Evolutionary conservation across 805 yeast genomes (phyloP).

Genomic region (Metschnikowia borealis): DNA sequence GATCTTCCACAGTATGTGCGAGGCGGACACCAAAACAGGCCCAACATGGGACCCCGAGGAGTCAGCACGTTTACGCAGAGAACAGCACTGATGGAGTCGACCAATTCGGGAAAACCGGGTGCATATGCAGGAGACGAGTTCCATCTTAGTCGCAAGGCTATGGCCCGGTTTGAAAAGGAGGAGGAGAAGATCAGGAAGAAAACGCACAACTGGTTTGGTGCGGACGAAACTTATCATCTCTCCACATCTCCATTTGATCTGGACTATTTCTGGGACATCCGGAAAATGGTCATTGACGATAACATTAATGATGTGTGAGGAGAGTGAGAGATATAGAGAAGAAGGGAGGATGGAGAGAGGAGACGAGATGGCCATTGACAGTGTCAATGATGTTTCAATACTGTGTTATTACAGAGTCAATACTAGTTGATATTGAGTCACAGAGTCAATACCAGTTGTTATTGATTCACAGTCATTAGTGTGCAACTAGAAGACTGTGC

Average conservation of each 20-base stretch:
- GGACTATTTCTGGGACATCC: conserved; percentile 40
- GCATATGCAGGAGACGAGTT: conserved; percentile 24
- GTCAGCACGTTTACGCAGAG: conserved; percentile 36
- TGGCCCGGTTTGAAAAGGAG: conserved; percentile 33
- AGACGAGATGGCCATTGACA: neutral
- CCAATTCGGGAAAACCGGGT: conserved; percentile 10
- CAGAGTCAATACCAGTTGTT: no score
- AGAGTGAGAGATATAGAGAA: neutral
- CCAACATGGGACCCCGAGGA: conserved; percentile 20
- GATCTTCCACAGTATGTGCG: conserved; percentile 14
- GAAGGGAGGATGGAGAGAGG: neutral
- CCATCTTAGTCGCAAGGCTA: conserved; percentile 22
- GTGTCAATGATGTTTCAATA: no score
- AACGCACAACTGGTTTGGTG: conserved; percentile 36
- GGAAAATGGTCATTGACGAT: conserved; percentile 40
- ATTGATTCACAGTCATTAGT: no score
- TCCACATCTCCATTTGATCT: conserved; percentile 15
- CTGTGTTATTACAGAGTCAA: no score
- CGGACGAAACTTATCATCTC: conserved; percentile 24
- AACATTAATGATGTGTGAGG: conserved; percentile 7
- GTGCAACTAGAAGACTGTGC: no score
- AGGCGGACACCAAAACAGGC: neutral
- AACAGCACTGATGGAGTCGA: conserved; percentile 29
- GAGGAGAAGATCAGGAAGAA: conserved; percentile 33
- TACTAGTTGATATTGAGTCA: no score